These are phyloP conservation scores for Neurospora sp. DNA, from an alignment of 495 filamentous ascomycete species.

Conservation along the genomic window DNA sequence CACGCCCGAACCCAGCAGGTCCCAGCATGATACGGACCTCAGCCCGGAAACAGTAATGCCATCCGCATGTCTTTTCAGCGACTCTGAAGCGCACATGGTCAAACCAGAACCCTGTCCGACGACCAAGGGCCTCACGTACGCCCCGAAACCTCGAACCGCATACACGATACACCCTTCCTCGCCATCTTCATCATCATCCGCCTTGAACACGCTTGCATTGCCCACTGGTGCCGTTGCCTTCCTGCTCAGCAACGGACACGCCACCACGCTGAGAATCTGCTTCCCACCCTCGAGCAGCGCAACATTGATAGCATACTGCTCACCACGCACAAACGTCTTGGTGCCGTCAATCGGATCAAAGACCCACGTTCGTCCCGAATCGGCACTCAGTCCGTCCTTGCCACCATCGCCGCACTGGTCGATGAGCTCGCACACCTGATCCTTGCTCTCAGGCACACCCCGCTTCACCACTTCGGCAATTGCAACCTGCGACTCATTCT, in stretches of 20 bases:
- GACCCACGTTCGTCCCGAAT: slow-evolving; percentile 45
- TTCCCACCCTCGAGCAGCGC: slow-evolving; percentile 28
- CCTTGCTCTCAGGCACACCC: slow-evolving; percentile 34
- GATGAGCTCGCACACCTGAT: slow-evolving; percentile 52
- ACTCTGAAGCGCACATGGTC: not conserved
- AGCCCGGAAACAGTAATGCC: slow-evolving; percentile 24
- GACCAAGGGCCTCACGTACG: slow-evolving; percentile 39
- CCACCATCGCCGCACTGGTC: slow-evolving; percentile 46
- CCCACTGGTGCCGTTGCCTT: slow-evolving; percentile 21
- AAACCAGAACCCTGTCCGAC: slow-evolving; percentile 3
- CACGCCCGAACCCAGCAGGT: slow-evolving; percentile 29
- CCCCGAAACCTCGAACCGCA: slow-evolving; percentile 47
- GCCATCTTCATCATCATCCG: slow-evolving; percentile 21
- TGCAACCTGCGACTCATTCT: not conserved
- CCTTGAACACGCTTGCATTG: slow-evolving; percentile 38
- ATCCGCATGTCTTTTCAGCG: slow-evolving; percentile 18
- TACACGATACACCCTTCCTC: slow-evolving; percentile 43
- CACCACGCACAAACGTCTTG: slow-evolving; percentile 49
- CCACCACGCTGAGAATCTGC: slow-evolving; percentile 37
- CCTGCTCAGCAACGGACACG: slow-evolving; percentile 46
- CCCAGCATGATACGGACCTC: slow-evolving; percentile 30
- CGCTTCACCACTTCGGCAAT: not conserved
- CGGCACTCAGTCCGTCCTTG: slow-evolving; percentile 6
- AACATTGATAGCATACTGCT: slow-evolving; percentile 50
- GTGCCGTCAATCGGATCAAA: slow-evolving; percentile 69